Evolutionary conservation across 257 asterid species (phyloP).

Genomic region (Capsicum pubescens): DNA sequence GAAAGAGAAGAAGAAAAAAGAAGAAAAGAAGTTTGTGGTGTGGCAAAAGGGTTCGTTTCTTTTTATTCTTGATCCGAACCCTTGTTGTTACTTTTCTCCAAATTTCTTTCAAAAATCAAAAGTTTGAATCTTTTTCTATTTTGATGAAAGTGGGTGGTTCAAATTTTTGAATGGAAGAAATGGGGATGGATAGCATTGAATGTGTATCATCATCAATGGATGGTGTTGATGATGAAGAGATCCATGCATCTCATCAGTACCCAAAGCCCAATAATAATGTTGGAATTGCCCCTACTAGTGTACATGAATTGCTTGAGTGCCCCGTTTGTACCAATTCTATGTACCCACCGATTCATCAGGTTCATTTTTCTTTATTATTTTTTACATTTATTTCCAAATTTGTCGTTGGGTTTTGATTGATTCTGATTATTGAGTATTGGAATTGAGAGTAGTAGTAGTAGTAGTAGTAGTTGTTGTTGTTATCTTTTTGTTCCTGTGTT

Average conservation of each 20-base stretch:
- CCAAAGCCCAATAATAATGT: constrained; percentile 38
- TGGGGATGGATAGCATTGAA: constrained; percentile 76
- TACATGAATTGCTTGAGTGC: constrained; percentile 89
- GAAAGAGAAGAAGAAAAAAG: constrained; percentile 23
- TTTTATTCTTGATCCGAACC: constrained; percentile 16
- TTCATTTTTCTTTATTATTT: constrained; percentile 21
- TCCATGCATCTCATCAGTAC: constrained; percentile 31
- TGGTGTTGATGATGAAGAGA: constrained; percentile 83
- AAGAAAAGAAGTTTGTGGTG: constrained; percentile 35
- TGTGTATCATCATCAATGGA: constrained; percentile 69
- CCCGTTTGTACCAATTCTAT: constrained; percentile 91
- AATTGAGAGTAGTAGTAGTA: neutral
- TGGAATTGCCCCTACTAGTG: constrained; percentile 67
- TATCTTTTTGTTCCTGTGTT: neutral
- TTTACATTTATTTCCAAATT: neutral
- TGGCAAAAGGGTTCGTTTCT: constrained; percentile 30
- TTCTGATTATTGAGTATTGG: neutral
- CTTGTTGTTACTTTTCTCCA: neutral
- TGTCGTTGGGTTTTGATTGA: neutral
- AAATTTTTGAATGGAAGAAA: constrained; percentile 30
- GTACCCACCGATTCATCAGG: constrained; percentile 97
- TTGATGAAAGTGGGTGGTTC: constrained; percentile 7
- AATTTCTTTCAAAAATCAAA: constrained; percentile 13
- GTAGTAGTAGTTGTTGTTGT: neutral
- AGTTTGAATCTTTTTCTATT: neutral